Evolutionary conservation across 768 basidiomycete genomes (phyloP), one percentile per base, ranked within the genome.

Genomic region (Kwoniella botswanensis): DNA sequence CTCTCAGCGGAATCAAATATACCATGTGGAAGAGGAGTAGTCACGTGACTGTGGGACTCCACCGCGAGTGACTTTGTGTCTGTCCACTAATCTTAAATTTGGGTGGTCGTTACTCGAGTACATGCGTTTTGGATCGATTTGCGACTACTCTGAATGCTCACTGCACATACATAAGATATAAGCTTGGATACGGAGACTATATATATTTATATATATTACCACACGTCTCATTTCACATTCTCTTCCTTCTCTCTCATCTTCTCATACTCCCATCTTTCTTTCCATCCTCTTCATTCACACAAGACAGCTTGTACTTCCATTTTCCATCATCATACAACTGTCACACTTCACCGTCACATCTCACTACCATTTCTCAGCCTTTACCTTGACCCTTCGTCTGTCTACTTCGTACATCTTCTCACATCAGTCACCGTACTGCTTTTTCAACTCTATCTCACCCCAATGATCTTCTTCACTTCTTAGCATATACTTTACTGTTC

Each of bases 1-100:
- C 46, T 13, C 63, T 56, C 11, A 18, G 15, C 68, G 68, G 68
- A 46, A 65, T 65, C 68, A 64, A 60, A 44, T 58, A 7, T 6
- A 18, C 35, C 6, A 65, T 17, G 17, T 44, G 17, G 35, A 2
- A 26, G 3, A 26, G 2, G 2, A 1, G 1, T 3, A 26, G 3
- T 26, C 46, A 50, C 46, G 46, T 50, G 50, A 58, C 21, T 46
- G 29, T 44, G 67, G 59, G 67, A 54, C 35, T 1, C 22, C 50
- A 62, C 42, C 42, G 41, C 59, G 24, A 60, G 7, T n/a, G 21
- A 21, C 61, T 44, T 43, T 21, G 42, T 18, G 42, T 13, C 12
- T 26, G 61, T 43, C 46, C 50, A 22, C 26, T 29, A 4, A 24
- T 35, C 29, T 24, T 56, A 22, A 21, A 56, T 12, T 56, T 56